Conservation (phyloP, 495 filamentous ascomycete genomes). For the Podospora didyma region DNA sequence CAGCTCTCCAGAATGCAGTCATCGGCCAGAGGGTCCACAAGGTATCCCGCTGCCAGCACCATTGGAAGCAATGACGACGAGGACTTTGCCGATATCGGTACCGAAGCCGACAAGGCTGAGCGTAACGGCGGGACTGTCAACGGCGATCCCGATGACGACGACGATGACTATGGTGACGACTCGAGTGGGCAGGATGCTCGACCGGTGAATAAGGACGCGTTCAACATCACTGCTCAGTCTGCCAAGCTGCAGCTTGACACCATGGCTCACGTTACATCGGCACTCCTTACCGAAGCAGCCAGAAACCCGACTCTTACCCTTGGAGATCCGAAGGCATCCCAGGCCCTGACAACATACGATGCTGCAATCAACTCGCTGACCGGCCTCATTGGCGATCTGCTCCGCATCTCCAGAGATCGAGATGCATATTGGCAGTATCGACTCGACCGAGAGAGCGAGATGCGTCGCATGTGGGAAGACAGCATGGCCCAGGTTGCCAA, state of each 20-base stretch:
- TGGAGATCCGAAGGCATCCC: slow-evolving; percentile 66
- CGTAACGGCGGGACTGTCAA: slow-evolving; percentile 10
- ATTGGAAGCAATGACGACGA: slow-evolving; percentile 41
- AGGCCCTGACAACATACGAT: slow-evolving; percentile 85
- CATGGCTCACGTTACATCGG: slow-evolving; percentile 75
- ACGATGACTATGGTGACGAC: slow-evolving; percentile 79
- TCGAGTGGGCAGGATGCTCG: slow-evolving; percentile 73
- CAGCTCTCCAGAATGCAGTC: slow-evolving; percentile 42
- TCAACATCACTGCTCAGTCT: slow-evolving; percentile 93
- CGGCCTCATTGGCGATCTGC: slow-evolving; percentile 76
- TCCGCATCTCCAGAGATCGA: slow-evolving; percentile 87
- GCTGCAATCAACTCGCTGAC: slow-evolving; percentile 84
- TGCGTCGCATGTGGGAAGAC: slow-evolving; percentile 95
- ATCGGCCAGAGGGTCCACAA: slow-evolving; percentile 11
- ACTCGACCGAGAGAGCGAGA: slow-evolving; percentile 79
- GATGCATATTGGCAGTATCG: slow-evolving; percentile 97
- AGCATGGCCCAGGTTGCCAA: slow-evolving; percentile 92
- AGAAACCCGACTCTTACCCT: slow-evolving; percentile 67
- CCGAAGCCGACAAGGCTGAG: slow-evolving; percentile 28
- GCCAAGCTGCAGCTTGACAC: slow-evolving; percentile 89
- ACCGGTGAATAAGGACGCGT: slow-evolving; percentile 76
- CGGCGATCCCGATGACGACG: slow-evolving; percentile 45
- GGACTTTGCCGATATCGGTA: slow-evolving; percentile 35
- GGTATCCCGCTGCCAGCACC: slow-evolving; percentile 32
- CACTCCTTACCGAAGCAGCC: slow-evolving; percentile 67